Evolutionary conservation across 306 rosid genomes (phyloP).

Genomic region (Acacia melanoxylon): DNA sequence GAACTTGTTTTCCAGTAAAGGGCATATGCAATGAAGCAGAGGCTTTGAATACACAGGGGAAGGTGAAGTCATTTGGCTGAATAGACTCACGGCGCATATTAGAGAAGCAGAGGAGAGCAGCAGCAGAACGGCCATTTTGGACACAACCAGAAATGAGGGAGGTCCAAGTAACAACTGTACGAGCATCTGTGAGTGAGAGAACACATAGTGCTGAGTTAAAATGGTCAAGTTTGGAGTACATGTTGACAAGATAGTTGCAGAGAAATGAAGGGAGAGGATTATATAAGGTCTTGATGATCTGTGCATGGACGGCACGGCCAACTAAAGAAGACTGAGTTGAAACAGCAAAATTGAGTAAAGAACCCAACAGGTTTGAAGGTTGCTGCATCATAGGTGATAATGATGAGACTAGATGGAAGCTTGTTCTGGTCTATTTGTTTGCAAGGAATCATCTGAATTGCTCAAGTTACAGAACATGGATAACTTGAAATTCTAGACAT

Average conservation of each 20-base stretch:
- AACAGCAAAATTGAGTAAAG: constrained; percentile 61
- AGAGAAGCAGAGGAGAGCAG: constrained; percentile 56
- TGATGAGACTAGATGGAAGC: constrained; percentile 23
- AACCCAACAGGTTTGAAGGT: constrained; percentile 48
- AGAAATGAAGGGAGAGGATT: constrained; percentile 62
- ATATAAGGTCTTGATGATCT: constrained; percentile 52
- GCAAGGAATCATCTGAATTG: neutral
- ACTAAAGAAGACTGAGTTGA: constrained; percentile 45
- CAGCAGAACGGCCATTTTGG: constrained; percentile 52
- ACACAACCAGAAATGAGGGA: constrained; percentile 82
- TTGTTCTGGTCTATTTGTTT: neutral
- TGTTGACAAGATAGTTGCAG: constrained; percentile 77
- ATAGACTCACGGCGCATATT: constrained; percentile 63
- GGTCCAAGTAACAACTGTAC: constrained; percentile 88
- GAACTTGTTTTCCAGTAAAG: constrained; percentile 60
- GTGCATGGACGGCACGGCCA: constrained; percentile 75
- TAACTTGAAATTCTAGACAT: neutral
- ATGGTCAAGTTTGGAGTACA: constrained; percentile 87
- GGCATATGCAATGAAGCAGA: constrained; percentile 52
- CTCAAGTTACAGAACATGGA: neutral
- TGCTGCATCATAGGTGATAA: constrained; percentile 22
- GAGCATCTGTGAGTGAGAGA: constrained; percentile 55
- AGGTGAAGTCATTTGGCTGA: constrained; percentile 84
- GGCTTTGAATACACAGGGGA: constrained; percentile 80
- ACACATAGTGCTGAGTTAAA: constrained; percentile 61